phyloP scores from a whole-genome alignment of 306 rosid species.

The Clitoria ternatea region DNA sequence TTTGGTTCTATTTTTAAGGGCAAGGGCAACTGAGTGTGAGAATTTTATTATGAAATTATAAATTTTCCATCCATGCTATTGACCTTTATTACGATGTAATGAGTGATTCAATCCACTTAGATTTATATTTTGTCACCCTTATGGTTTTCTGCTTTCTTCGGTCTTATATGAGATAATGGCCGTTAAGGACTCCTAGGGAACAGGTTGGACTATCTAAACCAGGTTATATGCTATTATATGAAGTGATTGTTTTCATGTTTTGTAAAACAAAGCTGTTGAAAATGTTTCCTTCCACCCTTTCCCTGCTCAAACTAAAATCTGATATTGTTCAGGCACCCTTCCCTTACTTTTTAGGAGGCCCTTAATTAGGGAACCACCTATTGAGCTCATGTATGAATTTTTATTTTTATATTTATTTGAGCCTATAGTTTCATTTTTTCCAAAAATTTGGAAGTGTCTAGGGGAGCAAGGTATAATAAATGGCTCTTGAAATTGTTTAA shows the following conservation, averaged over 20 bases:
- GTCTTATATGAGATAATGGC: neutral
- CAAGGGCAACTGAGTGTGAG: neutral
- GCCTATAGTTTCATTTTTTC: neutral
- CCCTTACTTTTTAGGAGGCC: neutral
- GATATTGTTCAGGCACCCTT: neutral
- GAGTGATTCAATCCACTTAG: neutral
- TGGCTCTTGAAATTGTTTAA: neutral
- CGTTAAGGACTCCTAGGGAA: neutral
- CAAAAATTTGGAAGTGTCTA: neutral
- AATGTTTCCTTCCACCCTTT: neutral
- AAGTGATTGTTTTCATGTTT: constrained; percentile 3
- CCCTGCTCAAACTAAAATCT: neutral
- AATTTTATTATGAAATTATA: neutral
- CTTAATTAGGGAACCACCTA: neutral
- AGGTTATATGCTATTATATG: neutral
- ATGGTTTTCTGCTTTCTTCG: neutral
- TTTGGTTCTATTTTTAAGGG: neutral
- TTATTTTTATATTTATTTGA: neutral
- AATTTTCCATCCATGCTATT: constrained; percentile 4
- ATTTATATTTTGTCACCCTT: neutral
- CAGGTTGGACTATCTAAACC: neutral
- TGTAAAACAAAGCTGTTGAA: neutral
- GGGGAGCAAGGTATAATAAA: neutral
- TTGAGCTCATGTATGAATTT: neutral
- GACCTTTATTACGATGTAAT: neutral